Base-by-base conservation (phyloP, 2,329 filamentous ascomycete genomes). In the Colletotrichum lupini region DNA sequence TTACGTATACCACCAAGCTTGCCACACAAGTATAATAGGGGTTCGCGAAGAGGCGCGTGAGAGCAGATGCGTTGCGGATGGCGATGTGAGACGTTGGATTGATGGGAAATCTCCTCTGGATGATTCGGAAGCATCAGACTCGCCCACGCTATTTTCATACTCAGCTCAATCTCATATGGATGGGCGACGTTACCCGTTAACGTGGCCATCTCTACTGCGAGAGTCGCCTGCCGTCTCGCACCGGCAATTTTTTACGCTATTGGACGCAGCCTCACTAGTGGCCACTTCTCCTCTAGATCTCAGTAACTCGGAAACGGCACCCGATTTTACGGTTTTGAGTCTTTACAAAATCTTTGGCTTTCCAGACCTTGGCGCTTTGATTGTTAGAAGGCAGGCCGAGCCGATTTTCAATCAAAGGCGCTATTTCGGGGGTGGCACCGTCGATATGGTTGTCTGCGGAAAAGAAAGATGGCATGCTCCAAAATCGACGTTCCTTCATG, bases 331-430 rank as follows among this genome's bases (percentile, higher is more conserved):
- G 0, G 93, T 94, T 0, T 79, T 98, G 55, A 98, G 95, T 81
- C 91, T 98, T 75, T 97, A 98, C 85, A 99, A 98, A 81, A 95
- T 98, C n/a, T 98, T 98, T 81, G 96, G 97, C 1, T 98, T 98
- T 76, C 96, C 96, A 0, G 94, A 98, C 80, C 86, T 98, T 2
- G 96, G 96, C 1, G 95, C 92, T 1, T 83, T 99, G 71, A 91
- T 98, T 35, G 91, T 98, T 14, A 91, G 93, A 55, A 95, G 94
- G 77, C 87, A 90, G 37, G 90, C 93, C 14, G 90, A 89, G 7
- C 81, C 87, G 52, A 80, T 92, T 3, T 91, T 98, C 59, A 85
- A 89, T 37, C 85, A 86, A 55, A 90, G 95, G 73, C 91, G 86
- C 74, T 99, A 97, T 78, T 99, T 99, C 82, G 96, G 96, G 6